Percentiles rank a stretch among this genome's conserved stretches.
Evolutionary conservation across 2,329 filamentous ascomycete species (phyloP).

Genomic region (Sclerotinia glacialis): DNA sequence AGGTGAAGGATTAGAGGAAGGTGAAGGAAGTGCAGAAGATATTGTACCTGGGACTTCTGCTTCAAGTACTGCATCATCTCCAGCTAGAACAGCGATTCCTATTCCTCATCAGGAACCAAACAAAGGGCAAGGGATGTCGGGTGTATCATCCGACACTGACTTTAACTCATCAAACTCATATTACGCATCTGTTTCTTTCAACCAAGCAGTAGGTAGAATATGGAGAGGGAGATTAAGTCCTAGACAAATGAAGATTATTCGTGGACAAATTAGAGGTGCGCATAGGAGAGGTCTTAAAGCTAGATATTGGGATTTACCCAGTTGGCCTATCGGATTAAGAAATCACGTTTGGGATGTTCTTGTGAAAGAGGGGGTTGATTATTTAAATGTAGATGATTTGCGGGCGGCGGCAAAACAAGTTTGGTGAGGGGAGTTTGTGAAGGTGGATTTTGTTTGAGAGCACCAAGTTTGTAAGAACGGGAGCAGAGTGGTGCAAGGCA

Average conservation of each 20-base stretch:
- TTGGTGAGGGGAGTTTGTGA: constrained; percentile 26
- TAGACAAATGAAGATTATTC: constrained; percentile 46
- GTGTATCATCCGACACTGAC: constrained; percentile 39
- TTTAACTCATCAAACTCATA: constrained; percentile 59
- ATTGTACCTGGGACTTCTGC: neutral
- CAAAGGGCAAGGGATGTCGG: constrained; percentile 46
- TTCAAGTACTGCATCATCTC: no score
- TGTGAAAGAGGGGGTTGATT: constrained; percentile 55
- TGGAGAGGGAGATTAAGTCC: constrained; percentile 48
- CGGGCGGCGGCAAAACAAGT: constrained; percentile 38
- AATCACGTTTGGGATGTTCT: constrained; percentile 57
- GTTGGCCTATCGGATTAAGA: constrained; percentile 53
- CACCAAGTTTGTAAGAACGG: neutral
- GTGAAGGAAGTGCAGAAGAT: constrained; percentile 31
- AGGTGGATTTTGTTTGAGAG: neutral
- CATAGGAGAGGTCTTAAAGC: constrained; percentile 54
- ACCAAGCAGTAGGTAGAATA: constrained; percentile 49
- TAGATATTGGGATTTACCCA: constrained; percentile 59
- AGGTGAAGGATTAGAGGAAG: constrained; percentile 24
- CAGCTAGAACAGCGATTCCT: no score
- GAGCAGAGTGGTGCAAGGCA: neutral
- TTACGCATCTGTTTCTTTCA: constrained; percentile 63
- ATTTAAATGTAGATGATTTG: constrained; percentile 62
- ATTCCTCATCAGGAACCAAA: constrained; percentile 22
- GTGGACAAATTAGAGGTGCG: constrained; percentile 47